These are phyloP conservation scores for Elongisporangium undulatum DNA, from an alignment of 352 stramenopile species.

Conservation along the genomic window DNA sequence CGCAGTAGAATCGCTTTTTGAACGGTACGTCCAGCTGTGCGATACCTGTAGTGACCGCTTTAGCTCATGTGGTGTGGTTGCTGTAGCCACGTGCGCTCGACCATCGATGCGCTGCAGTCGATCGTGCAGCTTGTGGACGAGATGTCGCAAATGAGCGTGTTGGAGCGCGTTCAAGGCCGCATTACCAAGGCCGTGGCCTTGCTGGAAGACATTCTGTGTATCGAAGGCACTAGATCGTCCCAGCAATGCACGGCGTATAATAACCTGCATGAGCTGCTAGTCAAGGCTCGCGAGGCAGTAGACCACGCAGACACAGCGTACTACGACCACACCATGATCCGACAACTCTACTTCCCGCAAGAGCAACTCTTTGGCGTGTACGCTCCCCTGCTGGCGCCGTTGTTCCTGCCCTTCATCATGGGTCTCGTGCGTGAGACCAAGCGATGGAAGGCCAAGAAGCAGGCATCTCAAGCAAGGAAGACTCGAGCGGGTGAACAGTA, in stretches of 20 bases:
- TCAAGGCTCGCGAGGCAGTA: slow-evolving; percentile 37
- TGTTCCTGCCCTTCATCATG: slow-evolving; percentile 58
- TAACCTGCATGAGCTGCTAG: slow-evolving; percentile 22
- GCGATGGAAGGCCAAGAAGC: slow-evolving; percentile 39
- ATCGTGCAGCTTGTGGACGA: slow-evolving; percentile 63
- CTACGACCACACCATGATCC: slow-evolving; percentile 71
- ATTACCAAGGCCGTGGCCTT: slow-evolving; percentile 43
- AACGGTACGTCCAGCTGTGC: slow-evolving; percentile 19
- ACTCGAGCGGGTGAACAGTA: no score
- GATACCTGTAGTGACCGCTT: background rate
- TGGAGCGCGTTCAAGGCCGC: slow-evolving; percentile 52
- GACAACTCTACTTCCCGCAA: slow-evolving; percentile 66
- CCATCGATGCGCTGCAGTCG: slow-evolving; percentile 65
- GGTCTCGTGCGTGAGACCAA: slow-evolving; percentile 47
- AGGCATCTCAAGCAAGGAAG: slow-evolving; percentile 15
- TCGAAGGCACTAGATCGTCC: background rate
- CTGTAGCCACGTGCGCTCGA: slow-evolving; percentile 43
- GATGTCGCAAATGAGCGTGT: slow-evolving; percentile 70
- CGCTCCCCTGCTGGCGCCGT: slow-evolving; percentile 48
- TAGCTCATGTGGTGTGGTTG: background rate
- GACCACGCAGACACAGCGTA: slow-evolving; percentile 50
- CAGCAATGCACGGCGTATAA: slow-evolving; percentile 16
- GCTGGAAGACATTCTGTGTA: slow-evolving; percentile 52
- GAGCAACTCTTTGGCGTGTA: slow-evolving; percentile 68
- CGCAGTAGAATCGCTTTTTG: slow-evolving; percentile 38